Evolutionary conservation across 2,329 filamentous ascomycete genomes (phyloP).

Genomic region (Alternaria alternata): DNA sequence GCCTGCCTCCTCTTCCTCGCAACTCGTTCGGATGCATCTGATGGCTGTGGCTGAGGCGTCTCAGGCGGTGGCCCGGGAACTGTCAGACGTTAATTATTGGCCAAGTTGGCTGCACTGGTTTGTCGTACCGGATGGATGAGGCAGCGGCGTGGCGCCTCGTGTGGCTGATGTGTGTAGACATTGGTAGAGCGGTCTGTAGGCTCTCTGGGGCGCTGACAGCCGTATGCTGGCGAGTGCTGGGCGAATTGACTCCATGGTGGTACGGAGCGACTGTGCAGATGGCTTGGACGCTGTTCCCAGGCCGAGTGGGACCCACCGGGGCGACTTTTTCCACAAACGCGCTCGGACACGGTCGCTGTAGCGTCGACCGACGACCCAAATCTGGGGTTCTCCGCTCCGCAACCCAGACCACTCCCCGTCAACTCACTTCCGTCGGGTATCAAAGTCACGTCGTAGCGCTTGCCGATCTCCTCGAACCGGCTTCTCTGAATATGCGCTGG

Average conservation of each 20-base stretch:
- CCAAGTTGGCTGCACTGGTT: neutral
- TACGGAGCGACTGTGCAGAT: conserved; percentile 4
- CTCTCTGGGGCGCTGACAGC: conserved; percentile 24
- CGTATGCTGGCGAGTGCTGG: conserved; percentile 36
- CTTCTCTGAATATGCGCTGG: conserved; percentile 32
- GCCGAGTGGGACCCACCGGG: conserved; percentile 3
- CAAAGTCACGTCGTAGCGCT: conserved; percentile 7
- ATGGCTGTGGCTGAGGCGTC: conserved; percentile 60
- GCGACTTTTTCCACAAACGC: conserved; percentile 9
- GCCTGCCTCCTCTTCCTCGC: conserved; percentile 61
- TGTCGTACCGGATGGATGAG: conserved; percentile 56
- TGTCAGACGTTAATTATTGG: conserved; percentile 9
- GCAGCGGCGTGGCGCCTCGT: conserved; percentile 63
- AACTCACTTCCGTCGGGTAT: conserved; percentile 7
- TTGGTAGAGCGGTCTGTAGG: conserved; percentile 38
- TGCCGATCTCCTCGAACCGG: conserved; percentile 15
- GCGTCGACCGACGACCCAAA: conserved; percentile 2
- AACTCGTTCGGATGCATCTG: conserved; percentile 58
- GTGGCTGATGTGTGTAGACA: conserved; percentile 54
- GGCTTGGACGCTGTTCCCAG: neutral
- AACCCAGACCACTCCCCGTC: conserved; percentile 8
- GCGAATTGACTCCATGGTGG: conserved; percentile 41
- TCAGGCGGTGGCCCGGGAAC: conserved; percentile 68
- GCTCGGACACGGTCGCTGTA: conserved; percentile 3
- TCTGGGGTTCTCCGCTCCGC: conserved; percentile 22